These are phyloP conservation scores for Pharus latifolius DNA, from an alignment of 176 grass and related monocot species.

Conservation along the genomic window DNA sequence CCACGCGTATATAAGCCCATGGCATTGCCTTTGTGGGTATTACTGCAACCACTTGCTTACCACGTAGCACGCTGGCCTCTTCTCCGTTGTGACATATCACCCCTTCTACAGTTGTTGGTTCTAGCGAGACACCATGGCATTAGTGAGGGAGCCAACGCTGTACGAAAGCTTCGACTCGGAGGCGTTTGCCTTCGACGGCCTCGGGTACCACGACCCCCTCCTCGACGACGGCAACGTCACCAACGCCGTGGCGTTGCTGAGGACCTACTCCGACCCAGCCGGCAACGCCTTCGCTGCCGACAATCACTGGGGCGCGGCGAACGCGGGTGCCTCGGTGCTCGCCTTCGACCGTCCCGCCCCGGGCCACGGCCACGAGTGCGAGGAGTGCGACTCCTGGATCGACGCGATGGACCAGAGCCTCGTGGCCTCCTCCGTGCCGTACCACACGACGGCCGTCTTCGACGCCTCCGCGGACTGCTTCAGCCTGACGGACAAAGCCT, in stretches of 20 bases:
- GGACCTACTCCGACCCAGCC: background rate
- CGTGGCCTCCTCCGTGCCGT: background rate
- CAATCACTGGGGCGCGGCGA: background rate
- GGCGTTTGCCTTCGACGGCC: background rate
- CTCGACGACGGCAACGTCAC: conserved; percentile 3
- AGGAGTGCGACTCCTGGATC: conserved; percentile 46
- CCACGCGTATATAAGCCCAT: conserved; percentile 7
- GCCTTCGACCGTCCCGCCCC: conserved; percentile 22
- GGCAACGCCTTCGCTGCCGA: background rate
- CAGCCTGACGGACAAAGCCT: conserved; percentile 14
- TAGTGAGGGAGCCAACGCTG: conserved; percentile 26
- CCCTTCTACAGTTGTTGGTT: too few species aligned
- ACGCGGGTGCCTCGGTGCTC: conserved; percentile 41
- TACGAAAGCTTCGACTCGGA: background rate
- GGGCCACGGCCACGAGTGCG: background rate
- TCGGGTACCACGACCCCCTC: conserved; percentile 7
- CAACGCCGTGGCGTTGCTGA: conserved; percentile 3
- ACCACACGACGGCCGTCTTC: background rate
- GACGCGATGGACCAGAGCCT: conserved; percentile 44
- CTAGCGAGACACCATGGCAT: too few species aligned
- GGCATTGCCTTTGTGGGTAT: too few species aligned
- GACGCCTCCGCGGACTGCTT: conserved; percentile 17
- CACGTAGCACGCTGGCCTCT: too few species aligned
- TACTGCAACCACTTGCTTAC: too few species aligned
- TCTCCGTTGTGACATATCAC: too few species aligned